Conservation (phyloP, 805 yeast genomes). For the Torulaspora maleeae region DNA sequence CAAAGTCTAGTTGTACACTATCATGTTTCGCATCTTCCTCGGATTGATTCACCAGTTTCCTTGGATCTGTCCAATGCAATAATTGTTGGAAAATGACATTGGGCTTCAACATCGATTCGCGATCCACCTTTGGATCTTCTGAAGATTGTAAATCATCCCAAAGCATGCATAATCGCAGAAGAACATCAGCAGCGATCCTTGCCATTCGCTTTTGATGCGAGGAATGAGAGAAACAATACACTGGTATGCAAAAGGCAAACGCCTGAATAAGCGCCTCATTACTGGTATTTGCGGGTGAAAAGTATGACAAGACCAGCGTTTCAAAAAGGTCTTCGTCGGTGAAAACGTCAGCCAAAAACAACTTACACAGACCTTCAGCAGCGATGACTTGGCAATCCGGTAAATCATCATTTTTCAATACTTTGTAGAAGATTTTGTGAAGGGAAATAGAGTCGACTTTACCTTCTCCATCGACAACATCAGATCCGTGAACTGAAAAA, state of each 20-base stretch:
- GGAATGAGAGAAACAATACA: slow-evolving; percentile 71
- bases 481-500: slow-evolving; percentile 68
- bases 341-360: slow-evolving; percentile 71
- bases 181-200: slow-evolving; percentile 60
- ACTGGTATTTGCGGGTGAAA: slow-evolving; percentile 57
- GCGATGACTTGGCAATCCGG: slow-evolving; percentile 72
- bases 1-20: slow-evolving; percentile 52
- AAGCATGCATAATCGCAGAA: slow-evolving; percentile 50
- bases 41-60: slow-evolving; percentile 48
- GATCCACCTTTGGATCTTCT: slow-evolving; percentile 26
- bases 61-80: slow-evolving; percentile 82
- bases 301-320: slow-evolving; percentile 66
- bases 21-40: slow-evolving; percentile 42
- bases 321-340: slow-evolving; percentile 68
- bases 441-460: slow-evolving; percentile 62
- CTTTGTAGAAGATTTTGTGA: slow-evolving; percentile 65
- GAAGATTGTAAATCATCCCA: slow-evolving; percentile 38
- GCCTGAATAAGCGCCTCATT: slow-evolving; percentile 73
- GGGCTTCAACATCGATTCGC: slow-evolving; percentile 39
- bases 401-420: slow-evolving; percentile 50
- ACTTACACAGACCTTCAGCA: slow-evolving; percentile 82
- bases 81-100: slow-evolving; percentile 62
- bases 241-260: slow-evolving; percentile 82
- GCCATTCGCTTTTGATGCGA: slow-evolving; percentile 66
- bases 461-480: slow-evolving; percentile 57